Evolutionary conservation across 2,329 filamentous ascomycete species (phyloP).

Genomic region (Lasiodiplodia sp.): DNA sequence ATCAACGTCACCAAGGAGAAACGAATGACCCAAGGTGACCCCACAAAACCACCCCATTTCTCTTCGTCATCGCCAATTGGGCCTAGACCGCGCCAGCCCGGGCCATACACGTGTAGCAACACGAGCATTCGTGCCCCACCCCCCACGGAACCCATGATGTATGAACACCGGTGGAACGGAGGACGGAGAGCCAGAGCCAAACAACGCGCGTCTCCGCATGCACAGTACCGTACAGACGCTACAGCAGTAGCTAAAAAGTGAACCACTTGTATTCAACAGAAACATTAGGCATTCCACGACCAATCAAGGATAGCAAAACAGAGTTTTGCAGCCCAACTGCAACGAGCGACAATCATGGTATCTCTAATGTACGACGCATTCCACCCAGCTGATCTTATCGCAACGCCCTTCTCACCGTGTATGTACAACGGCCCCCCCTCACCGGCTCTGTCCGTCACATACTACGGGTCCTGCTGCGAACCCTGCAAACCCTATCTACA

Average conservation of each 20-base stretch:
- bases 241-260: too few relatives aligned
- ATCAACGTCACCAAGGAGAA: background rate
- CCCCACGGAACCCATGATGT: background rate
- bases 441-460: background rate
- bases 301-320: too few relatives aligned
- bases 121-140: background rate
- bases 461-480: background rate
- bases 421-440: background rate
- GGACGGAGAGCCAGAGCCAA: background rate
- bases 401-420: background rate
- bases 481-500: slow-evolving; percentile 5
- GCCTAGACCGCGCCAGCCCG: background rate
- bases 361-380: background rate
- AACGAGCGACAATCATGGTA: background rate
- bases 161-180: background rate
- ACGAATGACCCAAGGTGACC: background rate
- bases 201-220: background rate
- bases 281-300: background rate
- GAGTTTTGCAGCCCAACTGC: background rate
- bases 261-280: background rate
- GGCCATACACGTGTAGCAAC: background rate
- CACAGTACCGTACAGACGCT: background rate
- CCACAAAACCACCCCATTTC: background rate
- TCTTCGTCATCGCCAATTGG: background rate
- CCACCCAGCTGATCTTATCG: background rate